Percentiles rank a stretch among this genome's conserved stretches.
Conservation (phyloP, 164 flowering plant genomes). For the Protea cynaroides region DNA sequence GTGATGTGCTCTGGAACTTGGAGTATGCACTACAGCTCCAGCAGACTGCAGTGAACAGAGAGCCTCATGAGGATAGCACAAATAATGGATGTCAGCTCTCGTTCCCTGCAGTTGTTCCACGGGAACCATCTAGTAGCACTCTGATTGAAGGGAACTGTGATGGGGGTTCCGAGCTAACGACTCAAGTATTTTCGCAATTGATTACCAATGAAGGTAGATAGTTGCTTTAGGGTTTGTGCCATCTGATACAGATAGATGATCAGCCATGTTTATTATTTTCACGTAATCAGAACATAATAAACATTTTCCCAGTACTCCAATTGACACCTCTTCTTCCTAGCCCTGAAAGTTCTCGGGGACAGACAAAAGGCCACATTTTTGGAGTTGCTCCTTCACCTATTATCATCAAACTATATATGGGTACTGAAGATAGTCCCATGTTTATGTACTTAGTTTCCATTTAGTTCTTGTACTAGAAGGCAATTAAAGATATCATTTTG, state of each 20-base stretch:
- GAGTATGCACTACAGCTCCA: constrained; percentile 65
- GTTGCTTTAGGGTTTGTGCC: not conserved
- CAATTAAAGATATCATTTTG: no score
- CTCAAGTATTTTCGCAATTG: constrained; percentile 66
- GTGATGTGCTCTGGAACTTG: constrained; percentile 80
- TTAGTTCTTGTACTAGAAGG: no score
- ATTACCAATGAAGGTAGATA: constrained; percentile 62
- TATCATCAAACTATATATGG: no score
- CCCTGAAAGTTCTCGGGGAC: no score
- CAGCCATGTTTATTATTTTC: not conserved
- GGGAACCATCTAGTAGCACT: constrained; percentile 13
- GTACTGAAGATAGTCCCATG: no score
- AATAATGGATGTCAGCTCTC: constrained; percentile 14
- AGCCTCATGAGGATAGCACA: constrained; percentile 19
- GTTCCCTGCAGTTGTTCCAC: constrained; percentile 16
- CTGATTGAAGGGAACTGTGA: constrained; percentile 16
- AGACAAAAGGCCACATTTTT: no score
- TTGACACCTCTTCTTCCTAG: no score
- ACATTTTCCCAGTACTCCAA: not conserved
- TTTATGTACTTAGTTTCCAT: no score
- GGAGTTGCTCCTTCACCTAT: no score
- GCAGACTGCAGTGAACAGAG: constrained; percentile 30
- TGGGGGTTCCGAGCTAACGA: constrained; percentile 33
- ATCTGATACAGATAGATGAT: not conserved
- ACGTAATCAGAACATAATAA: not conserved